Evolutionary conservation across 2,329 filamentous ascomycete genomes (phyloP).

Genomic region (Orbilia blumenaviensis): DNA sequence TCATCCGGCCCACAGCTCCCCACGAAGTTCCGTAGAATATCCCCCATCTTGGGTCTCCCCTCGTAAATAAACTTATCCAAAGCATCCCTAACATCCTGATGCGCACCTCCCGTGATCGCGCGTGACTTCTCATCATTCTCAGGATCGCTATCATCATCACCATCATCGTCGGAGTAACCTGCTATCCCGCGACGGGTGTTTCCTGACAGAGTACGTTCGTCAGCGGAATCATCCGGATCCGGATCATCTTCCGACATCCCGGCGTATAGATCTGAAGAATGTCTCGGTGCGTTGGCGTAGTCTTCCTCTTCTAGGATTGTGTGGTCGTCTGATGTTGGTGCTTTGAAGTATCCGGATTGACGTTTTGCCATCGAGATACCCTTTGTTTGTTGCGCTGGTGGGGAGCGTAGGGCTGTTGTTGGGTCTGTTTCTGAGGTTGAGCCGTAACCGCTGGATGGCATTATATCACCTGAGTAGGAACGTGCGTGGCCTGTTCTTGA

Average conservation of each 20-base stretch:
- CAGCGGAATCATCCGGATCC: conserved; percentile 46
- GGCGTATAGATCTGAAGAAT: conserved; percentile 38
- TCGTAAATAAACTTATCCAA: conserved; percentile 50
- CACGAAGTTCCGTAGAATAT: conserved; percentile 45
- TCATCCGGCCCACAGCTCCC: conserved; percentile 46
- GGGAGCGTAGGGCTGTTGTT: conserved; percentile 10
- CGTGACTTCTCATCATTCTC: conserved; percentile 33
- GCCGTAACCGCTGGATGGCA: conserved; percentile 31
- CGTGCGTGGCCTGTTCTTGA: conserved; percentile 33
- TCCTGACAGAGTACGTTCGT: conserved; percentile 36
- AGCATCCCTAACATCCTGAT: conserved; percentile 45
- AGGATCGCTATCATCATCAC: conserved; percentile 17
- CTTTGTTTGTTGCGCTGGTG: conserved; percentile 19
- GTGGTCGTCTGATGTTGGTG: conserved; percentile 44
- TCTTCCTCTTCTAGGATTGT: conserved; percentile 51
- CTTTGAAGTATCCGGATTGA: conserved; percentile 48
- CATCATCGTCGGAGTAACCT: conserved; percentile 35
- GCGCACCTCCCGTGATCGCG: conserved; percentile 19
- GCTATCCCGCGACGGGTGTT: conserved; percentile 9
- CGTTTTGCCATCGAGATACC: conserved; percentile 43
- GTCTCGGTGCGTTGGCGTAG: conserved; percentile 5
- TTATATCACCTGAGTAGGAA: conserved; percentile 44
- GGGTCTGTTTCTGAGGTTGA: conserved; percentile 13
- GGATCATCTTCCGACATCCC: conserved; percentile 48
- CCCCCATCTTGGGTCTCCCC: conserved; percentile 49